Evolutionary conservation across 768 basidiomycete species (phyloP).

Genomic region (Clavulina sp.): DNA sequence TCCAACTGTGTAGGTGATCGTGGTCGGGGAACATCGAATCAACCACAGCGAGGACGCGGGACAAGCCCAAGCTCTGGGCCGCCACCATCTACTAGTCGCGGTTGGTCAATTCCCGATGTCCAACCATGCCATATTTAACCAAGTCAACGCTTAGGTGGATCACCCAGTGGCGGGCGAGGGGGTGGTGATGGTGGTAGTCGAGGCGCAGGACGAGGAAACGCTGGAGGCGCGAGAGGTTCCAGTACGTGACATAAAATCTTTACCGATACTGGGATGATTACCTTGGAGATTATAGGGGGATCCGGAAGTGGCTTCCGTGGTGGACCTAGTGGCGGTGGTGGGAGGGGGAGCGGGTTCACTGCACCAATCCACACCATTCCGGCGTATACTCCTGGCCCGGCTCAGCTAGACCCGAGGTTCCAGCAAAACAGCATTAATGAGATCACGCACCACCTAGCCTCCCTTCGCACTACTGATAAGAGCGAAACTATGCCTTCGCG

Average conservation of each 20-base stretch:
- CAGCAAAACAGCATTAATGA: not conserved
- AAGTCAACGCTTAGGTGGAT: constrained; percentile 11
- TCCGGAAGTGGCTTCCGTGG: not conserved
- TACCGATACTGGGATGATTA: no score
- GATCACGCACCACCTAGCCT: not conserved
- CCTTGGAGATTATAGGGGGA: not conserved
- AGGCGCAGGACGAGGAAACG: constrained; percentile 10
- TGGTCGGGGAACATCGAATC: no score
- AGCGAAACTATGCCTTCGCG: constrained; percentile 29
- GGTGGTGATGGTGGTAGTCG: constrained; percentile 23
- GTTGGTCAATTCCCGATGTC: no score
- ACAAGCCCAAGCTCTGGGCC: no score
- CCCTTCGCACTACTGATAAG: not conserved
- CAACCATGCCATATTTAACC: no score
- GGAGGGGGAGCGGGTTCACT: constrained; percentile 22
- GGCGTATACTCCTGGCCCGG: constrained; percentile 24
- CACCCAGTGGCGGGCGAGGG: constrained; percentile 20
- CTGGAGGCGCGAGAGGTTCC: not conserved
- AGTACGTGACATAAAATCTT: no score
- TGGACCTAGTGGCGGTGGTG: constrained; percentile 15
- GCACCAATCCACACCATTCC: no score
- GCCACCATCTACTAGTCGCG: no score
- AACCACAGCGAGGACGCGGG: no score
- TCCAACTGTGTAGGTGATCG: no score
- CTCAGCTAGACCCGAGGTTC: constrained; percentile 11